Conservation (phyloP, 352 stramenopile species). For the Pythium angustatum region DNA sequence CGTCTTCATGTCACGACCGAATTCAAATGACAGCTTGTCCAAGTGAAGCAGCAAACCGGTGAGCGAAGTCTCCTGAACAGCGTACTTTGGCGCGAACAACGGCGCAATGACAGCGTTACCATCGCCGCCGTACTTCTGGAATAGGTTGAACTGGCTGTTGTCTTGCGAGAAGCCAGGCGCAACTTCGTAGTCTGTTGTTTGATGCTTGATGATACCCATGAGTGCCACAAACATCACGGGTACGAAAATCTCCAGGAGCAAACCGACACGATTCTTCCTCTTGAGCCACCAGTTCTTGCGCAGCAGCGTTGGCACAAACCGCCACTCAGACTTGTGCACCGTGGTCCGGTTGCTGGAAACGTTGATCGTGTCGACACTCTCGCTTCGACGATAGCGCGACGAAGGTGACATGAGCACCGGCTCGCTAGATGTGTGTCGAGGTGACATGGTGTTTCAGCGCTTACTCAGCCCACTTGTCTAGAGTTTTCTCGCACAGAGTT, state of each 20-base stretch:
- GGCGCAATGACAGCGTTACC: constrained; percentile 40
- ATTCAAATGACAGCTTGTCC: constrained; percentile 39
- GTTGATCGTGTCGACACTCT: background rate
- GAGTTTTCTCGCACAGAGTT: too few relatives aligned
- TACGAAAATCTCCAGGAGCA: constrained; percentile 60
- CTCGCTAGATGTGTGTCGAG: background rate
- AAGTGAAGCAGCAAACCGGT: constrained; percentile 58
- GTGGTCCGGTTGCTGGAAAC: too few relatives aligned
- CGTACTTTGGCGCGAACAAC: constrained; percentile 36
- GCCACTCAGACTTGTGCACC: constrained; percentile 27
- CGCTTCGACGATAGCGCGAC: constrained; percentile 3
- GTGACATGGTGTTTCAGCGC: background rate
- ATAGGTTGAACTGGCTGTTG: constrained; percentile 45
- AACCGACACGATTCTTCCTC: constrained; percentile 49
- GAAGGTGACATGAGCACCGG: constrained; percentile 2
- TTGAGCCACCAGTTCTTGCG: constrained; percentile 85
- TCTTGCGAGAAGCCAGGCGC: constrained; percentile 38
- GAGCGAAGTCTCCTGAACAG: constrained; percentile 59
- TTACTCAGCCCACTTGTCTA: too few relatives aligned
- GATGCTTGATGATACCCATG: constrained; percentile 54
- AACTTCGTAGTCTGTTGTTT: constrained; percentile 37
- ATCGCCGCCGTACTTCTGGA: constrained; percentile 34
- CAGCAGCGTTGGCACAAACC: constrained; percentile 58
- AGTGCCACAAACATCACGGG: constrained; percentile 62
- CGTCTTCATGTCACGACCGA: constrained; percentile 24